Base-by-base conservation (phyloP, 805 yeast species). In the Lipomyces mesembrius region DNA sequence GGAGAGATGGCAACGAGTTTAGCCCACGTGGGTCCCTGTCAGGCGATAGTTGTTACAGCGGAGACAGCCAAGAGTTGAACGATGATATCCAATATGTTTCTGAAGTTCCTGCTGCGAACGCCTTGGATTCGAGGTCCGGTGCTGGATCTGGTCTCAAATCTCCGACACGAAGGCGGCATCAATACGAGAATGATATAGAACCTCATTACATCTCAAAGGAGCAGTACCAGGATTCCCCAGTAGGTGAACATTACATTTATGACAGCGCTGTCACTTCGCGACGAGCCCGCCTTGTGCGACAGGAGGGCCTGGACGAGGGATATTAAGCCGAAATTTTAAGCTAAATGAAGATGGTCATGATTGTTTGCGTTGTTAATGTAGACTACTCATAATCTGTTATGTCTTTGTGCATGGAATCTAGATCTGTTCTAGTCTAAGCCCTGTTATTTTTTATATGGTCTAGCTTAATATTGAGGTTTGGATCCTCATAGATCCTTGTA, bases 241-340 rank as follows among this genome's bases (percentile, higher is more conserved):
- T 9, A 4, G 51, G 27, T 4, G 64, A 61, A 7, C 6, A 11
- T 11, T 61, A 56, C 27, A 9, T 56, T 12, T 61, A 56, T 20
- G 52, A 57, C 49, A 51, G 60, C n/a, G 56, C 52, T 11, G 27
- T 49, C 20, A n/a, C 22, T 20, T 12, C 57, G 11, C 64, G 57
- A 7, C 64, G 60, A 2, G 64, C 64, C 4, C 60, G 53, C 43
- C 49, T 62, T n/a, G 65, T 62, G 20, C 54, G 61, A n/a, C 61
- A 57, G 20, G 51, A 56, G 5, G 22, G 25, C 43, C 17, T 25
- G 3, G 9, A 52, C 9, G 56, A 61, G n/a, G 60, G 60, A 29
- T 29, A 32, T 7, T 27, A 46, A 25, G 61, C 37, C 12, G 55
- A 61, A 53, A 17, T 8, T 11, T 43, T 43, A 43, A 43, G 9